Percentiles rank a stretch among this genome's conserved stretches.
Evolutionary conservation across 257 asterid genomes (phyloP).

Genomic region (Petunia axillaris): DNA sequence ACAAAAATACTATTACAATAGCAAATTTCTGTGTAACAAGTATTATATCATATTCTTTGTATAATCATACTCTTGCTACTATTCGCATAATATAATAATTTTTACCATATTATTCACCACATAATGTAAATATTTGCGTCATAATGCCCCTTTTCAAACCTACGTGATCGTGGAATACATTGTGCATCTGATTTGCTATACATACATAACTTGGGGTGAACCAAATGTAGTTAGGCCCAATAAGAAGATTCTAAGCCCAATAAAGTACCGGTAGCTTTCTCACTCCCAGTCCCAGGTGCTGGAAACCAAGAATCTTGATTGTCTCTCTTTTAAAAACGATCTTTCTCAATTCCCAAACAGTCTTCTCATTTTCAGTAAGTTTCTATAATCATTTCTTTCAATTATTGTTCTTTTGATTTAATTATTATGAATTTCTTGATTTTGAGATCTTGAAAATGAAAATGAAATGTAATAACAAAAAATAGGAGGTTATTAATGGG

Average conservation of each 20-base stretch:
- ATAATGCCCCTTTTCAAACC: too few species aligned
- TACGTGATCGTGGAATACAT: too few species aligned
- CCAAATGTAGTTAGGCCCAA: background rate
- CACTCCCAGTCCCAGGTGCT: background rate
- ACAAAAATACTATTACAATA: too few species aligned
- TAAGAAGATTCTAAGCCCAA: background rate
- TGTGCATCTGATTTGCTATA: too few species aligned
- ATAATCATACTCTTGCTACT: too few species aligned
- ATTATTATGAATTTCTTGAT: background rate
- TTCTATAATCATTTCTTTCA: background rate
- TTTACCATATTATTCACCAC: background rate
- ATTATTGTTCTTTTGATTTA: background rate
- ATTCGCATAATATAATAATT: background rate
- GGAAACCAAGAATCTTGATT: background rate
- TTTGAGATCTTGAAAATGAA: background rate
- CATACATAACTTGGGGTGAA: too few species aligned
- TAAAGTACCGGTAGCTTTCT: background rate
- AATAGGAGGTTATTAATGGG: background rate
- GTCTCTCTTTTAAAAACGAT: background rate
- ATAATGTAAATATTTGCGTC: too few species aligned
- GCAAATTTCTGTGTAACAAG: too few species aligned
- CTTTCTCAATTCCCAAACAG: background rate
- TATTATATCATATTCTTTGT: too few species aligned
- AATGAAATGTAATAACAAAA: background rate
- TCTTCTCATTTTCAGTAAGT: background rate